phyloP scores from a whole-genome alignment of 208 protist species.

The Leishmania guyanensis region DNA sequence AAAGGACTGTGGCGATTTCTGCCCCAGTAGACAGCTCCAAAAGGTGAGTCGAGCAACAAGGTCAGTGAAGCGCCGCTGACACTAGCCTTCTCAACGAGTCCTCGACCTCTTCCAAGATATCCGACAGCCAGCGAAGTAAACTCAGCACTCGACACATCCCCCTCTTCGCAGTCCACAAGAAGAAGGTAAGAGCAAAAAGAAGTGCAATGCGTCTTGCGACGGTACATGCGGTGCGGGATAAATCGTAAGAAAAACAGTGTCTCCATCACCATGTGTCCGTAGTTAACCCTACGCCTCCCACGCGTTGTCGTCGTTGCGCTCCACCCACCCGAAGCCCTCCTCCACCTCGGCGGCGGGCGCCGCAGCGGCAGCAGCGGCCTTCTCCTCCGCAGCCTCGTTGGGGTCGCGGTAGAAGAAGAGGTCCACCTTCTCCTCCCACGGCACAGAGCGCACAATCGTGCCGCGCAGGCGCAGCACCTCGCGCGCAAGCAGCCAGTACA shows the following conservation, averaged over 20 bases:
- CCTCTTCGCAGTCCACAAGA: not conserved
- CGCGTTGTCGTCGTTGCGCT: conserved; percentile 19
- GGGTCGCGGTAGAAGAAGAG: conserved; percentile 99
- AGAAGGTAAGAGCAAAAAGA: not conserved
- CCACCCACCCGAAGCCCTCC: too few relatives aligned
- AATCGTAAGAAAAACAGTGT: not conserved
- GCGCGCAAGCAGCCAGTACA: conserved; percentile 99
- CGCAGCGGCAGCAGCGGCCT: too few relatives aligned
- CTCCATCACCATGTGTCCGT: not conserved
- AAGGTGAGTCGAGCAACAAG: not conserved
- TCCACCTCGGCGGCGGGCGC: too few relatives aligned
- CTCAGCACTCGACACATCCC: not conserved
- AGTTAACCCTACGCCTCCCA: conserved; percentile 14
- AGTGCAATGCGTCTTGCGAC: not conserved
- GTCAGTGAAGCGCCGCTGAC: not conserved
- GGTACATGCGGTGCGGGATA: not conserved
- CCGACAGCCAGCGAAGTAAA: not conserved
- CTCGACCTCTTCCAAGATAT: not conserved
- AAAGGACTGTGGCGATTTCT: not conserved
- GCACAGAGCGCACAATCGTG: conserved; percentile 84
- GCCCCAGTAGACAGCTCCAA: too few relatives aligned
- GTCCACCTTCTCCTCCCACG: conserved; percentile 99
- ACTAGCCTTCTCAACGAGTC: conserved; percentile 77
- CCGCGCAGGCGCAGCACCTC: conserved; percentile 98
- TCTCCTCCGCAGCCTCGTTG: conserved; percentile 46